phyloP scores from a whole-genome alignment of 2,329 filamentous ascomycete species.

The Cercospora zeina region DNA sequence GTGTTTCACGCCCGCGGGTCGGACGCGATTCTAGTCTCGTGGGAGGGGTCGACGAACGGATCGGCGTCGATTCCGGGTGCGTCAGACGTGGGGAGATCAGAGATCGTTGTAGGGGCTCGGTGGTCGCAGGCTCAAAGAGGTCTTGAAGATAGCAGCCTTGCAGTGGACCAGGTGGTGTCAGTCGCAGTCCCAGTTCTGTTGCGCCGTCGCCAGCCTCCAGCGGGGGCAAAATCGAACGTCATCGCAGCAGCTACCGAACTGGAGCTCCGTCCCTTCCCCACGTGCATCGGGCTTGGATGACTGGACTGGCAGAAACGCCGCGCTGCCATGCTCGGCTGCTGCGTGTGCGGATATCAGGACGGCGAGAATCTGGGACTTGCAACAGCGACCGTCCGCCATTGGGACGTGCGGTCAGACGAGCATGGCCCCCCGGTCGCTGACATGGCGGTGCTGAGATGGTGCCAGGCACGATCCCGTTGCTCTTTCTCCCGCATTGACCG shows the following conservation, averaged over 20 bases:
- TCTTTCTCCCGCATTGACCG: not conserved
- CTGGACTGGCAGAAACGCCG: not conserved
- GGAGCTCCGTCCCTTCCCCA: not conserved
- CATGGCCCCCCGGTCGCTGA: conserved; percentile 5
- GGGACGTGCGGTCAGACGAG: conserved; percentile 5
- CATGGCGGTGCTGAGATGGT: conserved; percentile 3
- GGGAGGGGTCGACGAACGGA: not conserved
- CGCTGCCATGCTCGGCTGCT: not conserved
- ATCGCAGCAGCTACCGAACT: not conserved
- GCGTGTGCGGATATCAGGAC: not conserved
- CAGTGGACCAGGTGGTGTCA: not conserved
- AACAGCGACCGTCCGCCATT: not conserved
- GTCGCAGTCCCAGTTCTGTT: not conserved
- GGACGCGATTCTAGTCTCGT: not conserved
- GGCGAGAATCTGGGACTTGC: not conserved
- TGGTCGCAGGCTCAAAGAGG: not conserved
- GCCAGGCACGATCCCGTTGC: not conserved
- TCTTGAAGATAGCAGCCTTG: not conserved
- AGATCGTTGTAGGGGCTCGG: not conserved
- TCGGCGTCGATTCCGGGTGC: not conserved
- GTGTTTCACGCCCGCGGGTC: not conserved
- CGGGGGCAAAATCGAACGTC: conserved; percentile 3
- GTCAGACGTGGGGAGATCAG: not conserved
- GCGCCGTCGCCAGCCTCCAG: not conserved
- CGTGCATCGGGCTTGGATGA: not conserved